Evolutionary conservation across 306 rosid species (phyloP).

Genomic region (Ormosia emarginata): DNA sequence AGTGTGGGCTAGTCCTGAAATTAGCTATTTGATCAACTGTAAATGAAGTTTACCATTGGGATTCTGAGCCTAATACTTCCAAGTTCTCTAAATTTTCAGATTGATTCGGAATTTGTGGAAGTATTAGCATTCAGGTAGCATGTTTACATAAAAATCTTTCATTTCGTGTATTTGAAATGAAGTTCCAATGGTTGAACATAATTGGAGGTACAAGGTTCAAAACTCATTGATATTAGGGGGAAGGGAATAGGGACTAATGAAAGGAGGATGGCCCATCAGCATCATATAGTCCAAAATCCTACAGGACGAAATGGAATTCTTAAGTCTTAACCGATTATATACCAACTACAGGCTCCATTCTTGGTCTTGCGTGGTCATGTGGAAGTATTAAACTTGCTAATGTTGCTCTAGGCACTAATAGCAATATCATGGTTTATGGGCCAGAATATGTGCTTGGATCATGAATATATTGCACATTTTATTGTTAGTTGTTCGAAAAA

Average conservation of each 20-base stretch:
- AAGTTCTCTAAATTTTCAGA: slow-evolving; percentile 50
- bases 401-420: not conserved
- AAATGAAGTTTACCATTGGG: not conserved
- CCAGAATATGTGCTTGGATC: not conserved
- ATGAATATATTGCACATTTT: slow-evolving; percentile 5
- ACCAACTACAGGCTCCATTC: not conserved
- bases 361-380: not conserved
- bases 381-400: not conserved
- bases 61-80: slow-evolving; percentile 11
- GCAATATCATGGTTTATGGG: not conserved
- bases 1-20: not conserved
- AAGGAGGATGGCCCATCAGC: not conserved
- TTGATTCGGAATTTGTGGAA: slow-evolving; percentile 80
- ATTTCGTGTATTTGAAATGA: not conserved
- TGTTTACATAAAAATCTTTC: slow-evolving; percentile 7
- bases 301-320: not conserved
- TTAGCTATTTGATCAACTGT: not conserved
- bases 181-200: not conserved
- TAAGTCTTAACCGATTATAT: not conserved
- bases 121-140: slow-evolving; percentile 74
- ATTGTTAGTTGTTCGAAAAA: not conserved
- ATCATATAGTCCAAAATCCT: not conserved
- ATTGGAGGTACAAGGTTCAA: not conserved
- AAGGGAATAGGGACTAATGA: not conserved
- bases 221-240: not conserved